A percentile compares a stretch with the other conserved stretches of the same genome.
phyloP scores from a whole-genome alignment of 2,329 filamentous ascomycete genomes.

The Colletotrichum musicola region DNA sequence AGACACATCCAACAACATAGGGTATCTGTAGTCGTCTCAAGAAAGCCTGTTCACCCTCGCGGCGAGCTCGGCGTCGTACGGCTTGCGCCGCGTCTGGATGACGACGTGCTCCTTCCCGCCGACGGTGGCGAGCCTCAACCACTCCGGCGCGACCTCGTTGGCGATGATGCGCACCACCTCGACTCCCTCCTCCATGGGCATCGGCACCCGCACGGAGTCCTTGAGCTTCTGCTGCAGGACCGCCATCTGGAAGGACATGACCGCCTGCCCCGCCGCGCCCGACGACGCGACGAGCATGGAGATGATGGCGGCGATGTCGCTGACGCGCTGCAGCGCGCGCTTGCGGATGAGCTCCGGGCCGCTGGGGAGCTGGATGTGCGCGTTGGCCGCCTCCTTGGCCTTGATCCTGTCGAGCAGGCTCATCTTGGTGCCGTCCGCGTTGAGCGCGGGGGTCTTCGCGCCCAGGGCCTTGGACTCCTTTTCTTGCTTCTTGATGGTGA shows the following conservation, averaged over 20 bases:
- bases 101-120: conserved; percentile 69
- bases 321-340: conserved; percentile 74
- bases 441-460: conserved; percentile 47
- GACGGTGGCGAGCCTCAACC: conserved; percentile 65
- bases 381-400: conserved; percentile 72
- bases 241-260: conserved; percentile 75
- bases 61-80: conserved; percentile 42
- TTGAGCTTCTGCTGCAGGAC: conserved; percentile 73
- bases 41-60: conserved; percentile 34
- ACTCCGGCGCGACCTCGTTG: conserved; percentile 67
- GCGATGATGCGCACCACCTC: conserved; percentile 65
- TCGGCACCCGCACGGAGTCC: conserved; percentile 72
- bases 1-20: not conserved
- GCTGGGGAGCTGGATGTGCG: conserved; percentile 54
- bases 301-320: conserved; percentile 77
- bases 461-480: conserved; percentile 54
- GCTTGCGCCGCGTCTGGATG: conserved; percentile 60
- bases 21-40: conserved; percentile 13
- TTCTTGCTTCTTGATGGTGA: conserved; percentile 65
- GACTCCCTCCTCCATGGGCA: conserved; percentile 65
- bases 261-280: conserved; percentile 63
- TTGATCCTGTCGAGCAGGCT: conserved; percentile 82
- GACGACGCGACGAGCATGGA: conserved; percentile 71
- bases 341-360: conserved; percentile 70
- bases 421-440: conserved; percentile 66